Base-by-base conservation (phyloP, 148 eudicot genomes). In the Oxyria digyna region DNA sequence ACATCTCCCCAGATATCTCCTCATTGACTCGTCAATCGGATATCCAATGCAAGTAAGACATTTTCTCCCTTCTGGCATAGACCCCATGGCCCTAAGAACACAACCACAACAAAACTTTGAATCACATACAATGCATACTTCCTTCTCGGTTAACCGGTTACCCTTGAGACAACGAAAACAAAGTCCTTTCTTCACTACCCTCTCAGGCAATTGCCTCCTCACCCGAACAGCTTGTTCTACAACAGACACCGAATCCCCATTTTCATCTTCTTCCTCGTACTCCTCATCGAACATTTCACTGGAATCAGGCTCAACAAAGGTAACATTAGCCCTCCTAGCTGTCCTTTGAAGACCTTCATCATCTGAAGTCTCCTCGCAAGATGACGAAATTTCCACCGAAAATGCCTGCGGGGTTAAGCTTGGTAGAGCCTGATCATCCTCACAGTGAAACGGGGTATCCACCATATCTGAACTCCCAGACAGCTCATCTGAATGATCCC, bases 1-100 rank as follows among this genome's bases (percentile, higher is more conserved):
- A 74, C 81, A 74, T 70, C 80, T 87, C 50, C 99, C 99, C 11
- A 94, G 80, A 76, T 74, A 77, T 32, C 76, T 83, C 69, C 99
- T 79, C 76, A 84, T 94, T 14, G 96, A 85, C 83, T 94, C 99
- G 62, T 88, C 96, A 78, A 94, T 88, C 20, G 89, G 78, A 77
- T 69, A 84, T 33, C 97, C 96, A 38, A 94, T 87, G 78, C 99
- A 94, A 29, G 85, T 70, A 70, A 94, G 89, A 78, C 99, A 94
- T 76, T 94, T 94, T 71, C 99, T 85, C 57, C 99, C 99, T 83
- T 94, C 99, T 17, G 99, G 99, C 99, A 94, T 94, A 67, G 99
- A 94, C 45, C 98, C 99, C 99, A 94, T 94, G 21, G 99, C 99
- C 75, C 91, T 88, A 42, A 94, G 91, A 69, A 91, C 83, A 73